phyloP scores from a whole-genome alignment of 306 rosid genomes.

The Abrus precatorius region DNA sequence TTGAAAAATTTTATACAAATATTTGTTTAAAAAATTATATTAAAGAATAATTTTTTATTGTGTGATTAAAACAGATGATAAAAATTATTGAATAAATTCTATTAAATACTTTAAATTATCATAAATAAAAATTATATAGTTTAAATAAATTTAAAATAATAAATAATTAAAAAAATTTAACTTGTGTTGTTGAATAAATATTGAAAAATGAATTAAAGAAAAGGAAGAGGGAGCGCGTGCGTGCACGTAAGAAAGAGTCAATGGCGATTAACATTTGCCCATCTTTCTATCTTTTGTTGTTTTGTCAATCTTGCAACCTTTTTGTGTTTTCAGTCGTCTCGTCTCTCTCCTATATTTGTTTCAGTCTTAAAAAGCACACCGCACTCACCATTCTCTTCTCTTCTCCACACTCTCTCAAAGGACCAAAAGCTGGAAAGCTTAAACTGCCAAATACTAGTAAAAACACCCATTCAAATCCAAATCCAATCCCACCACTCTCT shows the following conservation, averaged over 20 bases:
- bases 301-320: background rate
- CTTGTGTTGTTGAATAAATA: no score
- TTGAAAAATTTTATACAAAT: no score
- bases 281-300: conserved; percentile 18
- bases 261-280: background rate
- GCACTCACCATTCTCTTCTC: conserved; percentile 35
- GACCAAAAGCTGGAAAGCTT: conserved; percentile 50
- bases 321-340: background rate
- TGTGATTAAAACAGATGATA: no score
- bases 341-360: background rate
- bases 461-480: background rate
- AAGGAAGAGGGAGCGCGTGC: conserved; percentile 41
- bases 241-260: conserved; percentile 49
- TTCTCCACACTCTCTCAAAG: background rate
- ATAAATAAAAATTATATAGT: no score
- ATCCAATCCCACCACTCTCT: background rate
- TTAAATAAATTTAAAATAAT: no score
- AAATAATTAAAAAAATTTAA: no score
- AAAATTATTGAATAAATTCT: no score
- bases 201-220: background rate
- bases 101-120: no score
- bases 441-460: background rate
- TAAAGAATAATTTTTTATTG: no score
- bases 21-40: no score
- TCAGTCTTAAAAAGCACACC: conserved; percentile 24